Conservation (phyloP, 2,329 filamentous ascomycete genomes). For the Septoria petroselini region DNA sequence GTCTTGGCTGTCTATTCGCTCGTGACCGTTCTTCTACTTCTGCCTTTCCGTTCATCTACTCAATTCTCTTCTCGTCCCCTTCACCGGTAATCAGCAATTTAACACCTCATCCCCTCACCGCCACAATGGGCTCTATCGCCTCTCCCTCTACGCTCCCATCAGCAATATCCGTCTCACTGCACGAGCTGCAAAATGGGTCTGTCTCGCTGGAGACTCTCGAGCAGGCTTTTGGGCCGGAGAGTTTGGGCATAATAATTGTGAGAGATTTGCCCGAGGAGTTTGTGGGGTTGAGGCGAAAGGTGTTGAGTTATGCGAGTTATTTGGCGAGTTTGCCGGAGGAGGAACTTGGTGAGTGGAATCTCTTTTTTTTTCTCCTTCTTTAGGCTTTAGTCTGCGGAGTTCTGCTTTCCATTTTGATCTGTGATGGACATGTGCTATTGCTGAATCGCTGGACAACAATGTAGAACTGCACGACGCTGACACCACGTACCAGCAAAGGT, state of each 20-base stretch:
- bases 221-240: constrained; percentile 83
- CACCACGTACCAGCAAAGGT: constrained; percentile 40
- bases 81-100: too few species aligned
- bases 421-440: too few species aligned
- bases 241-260: constrained; percentile 89
- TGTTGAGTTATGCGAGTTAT: constrained; percentile 85
- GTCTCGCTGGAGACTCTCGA: constrained; percentile 67
- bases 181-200: constrained; percentile 44
- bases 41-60: too few species aligned
- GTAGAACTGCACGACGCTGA: constrained; percentile 1
- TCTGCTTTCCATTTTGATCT: too few species aligned
- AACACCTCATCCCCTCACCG: too few species aligned
- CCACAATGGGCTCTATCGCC: constrained; percentile 20
- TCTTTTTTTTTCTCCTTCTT: too few species aligned
- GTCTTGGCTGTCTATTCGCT: neutral
- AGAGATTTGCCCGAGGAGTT: constrained; percentile 76
- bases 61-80: neutral
- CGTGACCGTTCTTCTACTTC: neutral
- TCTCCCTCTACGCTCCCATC: constrained; percentile 17
- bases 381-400: too few species aligned
- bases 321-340: constrained; percentile 73
- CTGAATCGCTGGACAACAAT: too few species aligned
- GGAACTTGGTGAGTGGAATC: constrained; percentile 57
- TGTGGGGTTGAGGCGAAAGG: constrained; percentile 63
- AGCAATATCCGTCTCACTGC: constrained; percentile 49